A percentile compares a stretch with the other conserved stretches of the same genome.
phyloP scores from a whole-genome alignment of 805 yeast species.

The Metschnikowia sp. region DNA sequence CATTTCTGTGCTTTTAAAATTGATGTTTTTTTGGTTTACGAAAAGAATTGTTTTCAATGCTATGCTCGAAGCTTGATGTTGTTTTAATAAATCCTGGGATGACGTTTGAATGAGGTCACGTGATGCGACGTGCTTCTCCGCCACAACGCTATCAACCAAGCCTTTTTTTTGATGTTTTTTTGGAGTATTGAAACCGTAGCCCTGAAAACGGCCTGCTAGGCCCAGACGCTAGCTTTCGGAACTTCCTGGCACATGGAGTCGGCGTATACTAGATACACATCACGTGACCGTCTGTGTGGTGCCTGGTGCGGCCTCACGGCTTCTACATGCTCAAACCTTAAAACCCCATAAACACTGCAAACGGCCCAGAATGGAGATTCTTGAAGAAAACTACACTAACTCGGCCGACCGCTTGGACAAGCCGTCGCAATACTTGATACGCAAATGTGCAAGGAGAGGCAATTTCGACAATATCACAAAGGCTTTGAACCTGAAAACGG shows the following conservation, averaged over 20 bases:
- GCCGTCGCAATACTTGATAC: conserved; percentile 66
- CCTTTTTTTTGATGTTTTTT: no score
- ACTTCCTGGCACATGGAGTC: neutral
- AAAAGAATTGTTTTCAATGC: no score
- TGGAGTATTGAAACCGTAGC: no score
- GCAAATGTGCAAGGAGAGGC: conserved; percentile 56
- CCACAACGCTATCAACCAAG: no score
- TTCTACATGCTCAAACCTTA: neutral
- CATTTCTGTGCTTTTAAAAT: no score
- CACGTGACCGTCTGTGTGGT: neutral
- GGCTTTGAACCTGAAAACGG: conserved; percentile 66
- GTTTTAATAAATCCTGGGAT: no score
- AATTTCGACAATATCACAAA: conserved; percentile 60
- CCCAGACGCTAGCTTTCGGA: no score
- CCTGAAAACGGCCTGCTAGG: no score
- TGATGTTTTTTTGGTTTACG: no score
- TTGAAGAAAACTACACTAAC: conserved; percentile 50
- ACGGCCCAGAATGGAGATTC: conserved; percentile 29
- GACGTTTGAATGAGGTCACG: no score
- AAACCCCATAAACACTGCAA: neutral
- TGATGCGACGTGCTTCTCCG: no score
- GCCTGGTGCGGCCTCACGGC: neutral
- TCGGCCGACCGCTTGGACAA: conserved; percentile 67
- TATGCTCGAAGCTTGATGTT: no score
- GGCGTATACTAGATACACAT: neutral